These are phyloP conservation scores for Pythium apleroticum DNA, from an alignment of 352 stramenopile genomes.

Conservation along the genomic window DNA sequence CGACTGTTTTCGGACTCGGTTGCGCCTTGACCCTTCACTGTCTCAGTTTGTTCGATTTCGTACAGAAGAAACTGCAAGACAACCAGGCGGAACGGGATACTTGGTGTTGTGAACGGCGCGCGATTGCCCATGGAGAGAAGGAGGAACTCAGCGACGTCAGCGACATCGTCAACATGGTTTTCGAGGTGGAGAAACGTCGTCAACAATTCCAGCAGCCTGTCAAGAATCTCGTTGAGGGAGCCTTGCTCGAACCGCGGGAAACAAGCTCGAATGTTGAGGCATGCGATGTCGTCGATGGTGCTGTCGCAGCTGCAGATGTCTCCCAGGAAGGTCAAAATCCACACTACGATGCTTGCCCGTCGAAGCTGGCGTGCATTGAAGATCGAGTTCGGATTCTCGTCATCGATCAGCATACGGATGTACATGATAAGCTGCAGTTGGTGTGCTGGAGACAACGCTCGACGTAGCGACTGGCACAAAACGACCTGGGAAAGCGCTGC, in stretches of 20 bases:
- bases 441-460: constrained; percentile 35
- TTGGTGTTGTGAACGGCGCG: constrained; percentile 9
- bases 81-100: constrained; percentile 20
- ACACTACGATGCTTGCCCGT: constrained; percentile 46
- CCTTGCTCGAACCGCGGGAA: constrained; percentile 48
- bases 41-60: constrained; percentile 15
- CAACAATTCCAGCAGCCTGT: constrained; percentile 44
- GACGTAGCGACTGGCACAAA: constrained; percentile 45
- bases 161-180: constrained; percentile 58
- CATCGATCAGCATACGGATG: constrained; percentile 46
- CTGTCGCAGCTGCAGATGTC: constrained; percentile 51
- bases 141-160: constrained; percentile 41
- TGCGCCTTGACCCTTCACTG: neutral
- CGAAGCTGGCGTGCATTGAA: constrained; percentile 78
- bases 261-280: constrained; percentile 49
- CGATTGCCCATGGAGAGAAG: constrained; percentile 44
- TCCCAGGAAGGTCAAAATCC: constrained; percentile 55
- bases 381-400: constrained; percentile 64
- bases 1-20: neutral
- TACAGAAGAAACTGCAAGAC: constrained; percentile 28
- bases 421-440: constrained; percentile 56
- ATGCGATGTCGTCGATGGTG: constrained; percentile 26
- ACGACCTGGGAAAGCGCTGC: constrained; percentile 55
- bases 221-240: constrained; percentile 46
- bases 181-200: constrained; percentile 50